phyloP scores from a whole-genome alignment of 2,329 filamentous ascomycete genomes.

The Sarocladium oryzae region DNA sequence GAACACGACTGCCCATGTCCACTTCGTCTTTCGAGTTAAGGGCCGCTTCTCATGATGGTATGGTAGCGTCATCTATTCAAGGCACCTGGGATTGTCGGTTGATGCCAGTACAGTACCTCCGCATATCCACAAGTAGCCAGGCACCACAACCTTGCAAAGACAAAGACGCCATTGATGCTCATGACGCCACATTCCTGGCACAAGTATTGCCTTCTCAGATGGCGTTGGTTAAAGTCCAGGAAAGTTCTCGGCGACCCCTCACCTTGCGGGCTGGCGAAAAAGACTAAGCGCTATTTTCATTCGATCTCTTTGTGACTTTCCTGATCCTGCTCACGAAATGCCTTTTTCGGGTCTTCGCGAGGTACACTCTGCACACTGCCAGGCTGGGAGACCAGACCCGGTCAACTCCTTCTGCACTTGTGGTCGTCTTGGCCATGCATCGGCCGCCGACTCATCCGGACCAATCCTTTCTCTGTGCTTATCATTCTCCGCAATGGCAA shows the following conservation, averaged over 20 bases:
- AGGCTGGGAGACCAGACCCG: not conserved
- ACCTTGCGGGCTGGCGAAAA: too few relatives aligned
- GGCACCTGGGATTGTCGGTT: too few relatives aligned
- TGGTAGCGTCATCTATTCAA: too few relatives aligned
- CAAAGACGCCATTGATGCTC: too few relatives aligned
- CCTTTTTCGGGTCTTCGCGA: not conserved
- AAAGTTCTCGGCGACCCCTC: too few relatives aligned
- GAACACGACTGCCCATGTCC: not conserved
- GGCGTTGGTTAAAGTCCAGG: too few relatives aligned
- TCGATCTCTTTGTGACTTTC: not conserved
- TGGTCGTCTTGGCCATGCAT: not conserved
- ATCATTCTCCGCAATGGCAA: not conserved
- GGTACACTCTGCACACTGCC: not conserved
- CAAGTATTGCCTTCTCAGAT: too few relatives aligned
- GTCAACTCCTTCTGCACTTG: not conserved
- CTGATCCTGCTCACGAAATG: not conserved
- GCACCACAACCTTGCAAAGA: too few relatives aligned
- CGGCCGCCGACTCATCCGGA: conserved; percentile 4
- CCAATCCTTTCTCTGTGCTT: not conserved
- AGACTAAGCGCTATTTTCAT: not conserved
- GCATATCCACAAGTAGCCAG: too few relatives aligned
- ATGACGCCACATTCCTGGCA: too few relatives aligned
- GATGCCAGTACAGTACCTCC: too few relatives aligned
- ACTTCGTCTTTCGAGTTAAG: not conserved
- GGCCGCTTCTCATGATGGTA: too few relatives aligned